A percentile compares a stretch with the other conserved stretches of the same genome.
These are phyloP conservation scores for Acer yangbiense DNA, from an alignment of 345 rosid genomes.

Conservation along the genomic window DNA sequence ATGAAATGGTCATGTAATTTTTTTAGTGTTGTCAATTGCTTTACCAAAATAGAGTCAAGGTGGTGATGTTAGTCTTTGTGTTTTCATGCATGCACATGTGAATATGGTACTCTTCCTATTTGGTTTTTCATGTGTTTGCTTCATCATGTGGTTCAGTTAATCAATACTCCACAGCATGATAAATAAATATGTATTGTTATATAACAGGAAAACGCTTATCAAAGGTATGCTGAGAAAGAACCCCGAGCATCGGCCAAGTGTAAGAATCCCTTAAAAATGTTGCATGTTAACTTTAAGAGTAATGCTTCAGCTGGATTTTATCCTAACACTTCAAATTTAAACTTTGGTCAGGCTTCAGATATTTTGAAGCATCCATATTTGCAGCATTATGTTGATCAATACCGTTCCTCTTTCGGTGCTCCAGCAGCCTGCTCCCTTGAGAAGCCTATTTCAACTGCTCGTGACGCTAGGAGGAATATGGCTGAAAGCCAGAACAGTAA, in stretches of 20 bases:
- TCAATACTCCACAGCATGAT: background rate
- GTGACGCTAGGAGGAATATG: conserved; percentile 58
- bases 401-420: conserved; percentile 58
- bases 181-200: conserved; percentile 15
- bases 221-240: conserved; percentile 96
- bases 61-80: background rate
- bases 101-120: background rate
- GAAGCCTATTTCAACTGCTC: conserved; percentile 51
- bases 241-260: conserved; percentile 96
- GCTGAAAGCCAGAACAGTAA: conserved; percentile 93
- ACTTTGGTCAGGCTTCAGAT: conserved; percentile 73
- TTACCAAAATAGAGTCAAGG: background rate
- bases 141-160: background rate
- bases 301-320: conserved; percentile 16
- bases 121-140: background rate
- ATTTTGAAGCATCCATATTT: conserved; percentile 95
- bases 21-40: background rate
- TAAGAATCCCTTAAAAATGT: conserved; percentile 40
- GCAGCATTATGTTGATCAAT: conserved; percentile 88
- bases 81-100: background rate
- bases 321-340: conserved; percentile 23
- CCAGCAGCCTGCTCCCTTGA: conserved; percentile 43
- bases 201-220: conserved; percentile 77
- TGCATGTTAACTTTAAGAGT: conserved; percentile 21
- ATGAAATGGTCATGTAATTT: too few species aligned